phyloP scores from a whole-genome alignment of 768 basidiomycete genomes.

The Chalciporus pseudorubinellus region DNA sequence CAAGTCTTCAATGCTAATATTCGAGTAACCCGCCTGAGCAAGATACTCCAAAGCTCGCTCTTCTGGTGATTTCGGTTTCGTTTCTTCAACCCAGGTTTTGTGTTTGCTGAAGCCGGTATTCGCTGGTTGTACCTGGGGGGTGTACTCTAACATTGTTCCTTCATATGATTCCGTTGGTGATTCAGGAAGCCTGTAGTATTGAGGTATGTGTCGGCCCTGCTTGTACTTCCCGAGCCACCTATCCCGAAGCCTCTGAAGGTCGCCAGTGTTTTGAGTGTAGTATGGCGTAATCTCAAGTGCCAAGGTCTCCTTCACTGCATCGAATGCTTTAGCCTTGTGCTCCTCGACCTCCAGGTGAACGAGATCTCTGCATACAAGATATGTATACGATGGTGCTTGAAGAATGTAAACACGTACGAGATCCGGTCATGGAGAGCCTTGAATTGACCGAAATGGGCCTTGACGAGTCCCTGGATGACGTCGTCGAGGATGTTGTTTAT shows the following conservation, averaged over 20 bases:
- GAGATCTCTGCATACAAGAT: conserved; percentile 21
- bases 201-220: too few species aligned
- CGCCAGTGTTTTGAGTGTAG: conserved; percentile 37
- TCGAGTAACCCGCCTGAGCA: conserved; percentile 29
- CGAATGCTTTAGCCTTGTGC: conserved; percentile 21
- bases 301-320: conserved; percentile 35
- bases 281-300: conserved; percentile 38
- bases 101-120: too few species aligned
- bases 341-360: conserved; percentile 29
- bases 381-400: not conserved
- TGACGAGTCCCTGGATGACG: conserved; percentile 27
- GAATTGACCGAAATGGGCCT: conserved; percentile 41
- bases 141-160: too few species aligned
- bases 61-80: not conserved
- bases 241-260: conserved; percentile 17
- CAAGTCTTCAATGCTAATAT: conserved; percentile 25
- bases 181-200: too few species aligned
- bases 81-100: too few species aligned
- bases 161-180: not conserved
- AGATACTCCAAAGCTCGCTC: conserved; percentile 24
- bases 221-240: conserved; percentile 29
- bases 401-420: conserved; percentile 28
- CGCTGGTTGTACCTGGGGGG: too few species aligned
- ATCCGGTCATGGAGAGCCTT: conserved; percentile 33
- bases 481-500: conserved; percentile 33